These are phyloP conservation scores for Cudoniella acicularis DNA, from an alignment of 495 filamentous ascomycete species.

Conservation along the genomic window DNA sequence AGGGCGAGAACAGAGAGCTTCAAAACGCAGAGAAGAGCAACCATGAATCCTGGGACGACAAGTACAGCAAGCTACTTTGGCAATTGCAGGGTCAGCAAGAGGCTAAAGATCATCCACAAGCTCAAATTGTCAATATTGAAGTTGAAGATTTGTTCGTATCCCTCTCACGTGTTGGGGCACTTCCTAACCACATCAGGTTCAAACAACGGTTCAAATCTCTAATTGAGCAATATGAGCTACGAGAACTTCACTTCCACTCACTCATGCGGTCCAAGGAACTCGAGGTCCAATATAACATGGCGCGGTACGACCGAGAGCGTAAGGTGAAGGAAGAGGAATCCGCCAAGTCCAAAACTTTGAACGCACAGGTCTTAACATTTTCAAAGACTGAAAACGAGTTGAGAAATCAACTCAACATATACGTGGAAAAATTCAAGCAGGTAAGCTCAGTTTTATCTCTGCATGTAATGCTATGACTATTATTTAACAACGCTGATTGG, in stretches of 20 bases:
- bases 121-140: conserved; percentile 72
- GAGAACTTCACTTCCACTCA: conserved; percentile 86
- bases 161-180: not conserved
- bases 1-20: conserved; percentile 90
- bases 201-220: conserved; percentile 88
- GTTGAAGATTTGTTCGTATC: conserved; percentile 75
- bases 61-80: conserved; percentile 67
- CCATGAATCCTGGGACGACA: conserved; percentile 78
- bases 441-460: conserved; percentile 46
- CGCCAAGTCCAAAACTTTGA: conserved; percentile 74
- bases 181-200: conserved; percentile 51
- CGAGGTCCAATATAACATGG: conserved; percentile 89
- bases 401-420: conserved; percentile 93
- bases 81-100: conserved; percentile 79
- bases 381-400: conserved; percentile 94
- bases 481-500: conserved; percentile 11
- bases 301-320: conserved; percentile 81
- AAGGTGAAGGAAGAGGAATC: conserved; percentile 80
- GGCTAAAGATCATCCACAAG: conserved; percentile 71
- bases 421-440: conserved; percentile 99
- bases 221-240: conserved; percentile 91
- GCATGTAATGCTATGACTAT: not conserved
- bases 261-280: conserved; percentile 90
- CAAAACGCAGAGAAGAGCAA: conserved; percentile 79
- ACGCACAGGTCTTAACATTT: conserved; percentile 89